A percentile compares a stretch with the other conserved stretches of the same genome.
phyloP scores from a whole-genome alignment of 1,139 yeast species.

The Tardiomyces blankii region DNA sequence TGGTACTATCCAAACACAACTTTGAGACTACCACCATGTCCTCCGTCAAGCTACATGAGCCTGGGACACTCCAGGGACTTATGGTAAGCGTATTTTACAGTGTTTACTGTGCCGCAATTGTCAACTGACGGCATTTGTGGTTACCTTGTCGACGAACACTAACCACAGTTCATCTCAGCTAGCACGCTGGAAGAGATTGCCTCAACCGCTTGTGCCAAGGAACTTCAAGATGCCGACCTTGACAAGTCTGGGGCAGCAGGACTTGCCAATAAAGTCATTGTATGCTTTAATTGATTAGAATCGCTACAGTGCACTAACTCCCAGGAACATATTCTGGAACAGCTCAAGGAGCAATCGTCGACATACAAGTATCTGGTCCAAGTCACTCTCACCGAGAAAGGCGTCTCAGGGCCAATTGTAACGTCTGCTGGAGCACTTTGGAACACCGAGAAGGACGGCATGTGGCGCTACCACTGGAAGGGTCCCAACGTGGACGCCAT shows the following conservation, averaged over 20 bases:
- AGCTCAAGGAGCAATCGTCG: neutral
- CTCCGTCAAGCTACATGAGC: too few relatives aligned
- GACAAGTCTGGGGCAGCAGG: neutral
- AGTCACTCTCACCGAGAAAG: neutral
- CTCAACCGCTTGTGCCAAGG: neutral
- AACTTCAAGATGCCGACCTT: neutral
- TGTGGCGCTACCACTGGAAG: constrained; percentile 21
- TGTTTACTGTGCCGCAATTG: too few relatives aligned
- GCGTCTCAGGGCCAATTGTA: constrained; percentile 12
- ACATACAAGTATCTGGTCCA: constrained; percentile 1
- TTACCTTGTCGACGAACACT: too few relatives aligned
- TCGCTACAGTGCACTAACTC: too few relatives aligned
- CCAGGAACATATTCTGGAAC: neutral
- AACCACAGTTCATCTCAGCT: neutral
- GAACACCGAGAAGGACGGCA: constrained; percentile 26
- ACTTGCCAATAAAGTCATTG: neutral
- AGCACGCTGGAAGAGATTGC: neutral
- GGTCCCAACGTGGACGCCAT: constrained; percentile 14
- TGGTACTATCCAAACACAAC: too few relatives aligned
- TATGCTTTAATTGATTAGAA: neutral
- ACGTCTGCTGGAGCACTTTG: constrained; percentile 23
- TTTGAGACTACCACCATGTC: too few relatives aligned
- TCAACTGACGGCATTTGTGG: too few relatives aligned
- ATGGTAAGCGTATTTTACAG: too few relatives aligned
- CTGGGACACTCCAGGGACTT: too few relatives aligned